Evolutionary conservation across 1,284 basidiomycete genomes (phyloP).

Genomic region (Phellinidium pouzarii): DNA sequence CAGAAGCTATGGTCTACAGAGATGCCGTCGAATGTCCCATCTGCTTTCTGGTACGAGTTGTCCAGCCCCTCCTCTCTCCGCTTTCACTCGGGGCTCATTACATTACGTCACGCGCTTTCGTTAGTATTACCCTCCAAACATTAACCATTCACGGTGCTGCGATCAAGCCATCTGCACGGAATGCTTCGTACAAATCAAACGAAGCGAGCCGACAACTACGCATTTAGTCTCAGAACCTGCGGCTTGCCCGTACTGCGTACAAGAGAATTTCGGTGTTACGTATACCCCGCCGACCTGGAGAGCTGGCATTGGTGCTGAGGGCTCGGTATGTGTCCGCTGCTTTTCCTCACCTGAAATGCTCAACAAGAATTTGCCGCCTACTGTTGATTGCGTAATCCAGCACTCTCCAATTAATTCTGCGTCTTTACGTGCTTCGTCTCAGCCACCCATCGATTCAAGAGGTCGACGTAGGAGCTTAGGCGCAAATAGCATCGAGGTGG

Average conservation of each 20-base stretch:
- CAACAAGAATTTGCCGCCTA: too few species aligned
- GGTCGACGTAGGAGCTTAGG: conserved; percentile 69
- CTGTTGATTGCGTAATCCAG: too few species aligned
- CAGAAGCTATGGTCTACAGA: conserved; percentile 76
- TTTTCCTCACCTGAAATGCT: too few species aligned
- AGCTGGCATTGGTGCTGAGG: conserved; percentile 65
- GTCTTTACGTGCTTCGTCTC: conserved; percentile 38
- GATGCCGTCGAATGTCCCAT: conserved; percentile 97
- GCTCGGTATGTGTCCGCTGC: conserved; percentile 51
- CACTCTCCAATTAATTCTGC: conserved; percentile 25
- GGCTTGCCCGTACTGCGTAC: conserved; percentile 95
- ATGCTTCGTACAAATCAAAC: conserved; percentile 99
- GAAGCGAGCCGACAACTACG: conserved; percentile 86
- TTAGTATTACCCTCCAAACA: conserved; percentile 90
- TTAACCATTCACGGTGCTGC: conserved; percentile 95
- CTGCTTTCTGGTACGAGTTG: conserved; percentile 84
- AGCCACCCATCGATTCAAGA: conserved; percentile 27
- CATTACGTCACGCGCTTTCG: conserved; percentile 15
- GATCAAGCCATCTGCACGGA: conserved; percentile 98
- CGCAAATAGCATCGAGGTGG: conserved; percentile 77
- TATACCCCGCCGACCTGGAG: conserved; percentile 83
- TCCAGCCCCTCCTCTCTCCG: conserved; percentile 18
- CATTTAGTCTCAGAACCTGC: conserved; percentile 92
- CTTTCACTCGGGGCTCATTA: conserved; percentile 15
- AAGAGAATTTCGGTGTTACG: conserved; percentile 92